Percentiles rank a stretch among this genome's conserved stretches.
Conservation (phyloP, 1,139 yeast genomes). For the Yamadazyma triangularis region DNA sequence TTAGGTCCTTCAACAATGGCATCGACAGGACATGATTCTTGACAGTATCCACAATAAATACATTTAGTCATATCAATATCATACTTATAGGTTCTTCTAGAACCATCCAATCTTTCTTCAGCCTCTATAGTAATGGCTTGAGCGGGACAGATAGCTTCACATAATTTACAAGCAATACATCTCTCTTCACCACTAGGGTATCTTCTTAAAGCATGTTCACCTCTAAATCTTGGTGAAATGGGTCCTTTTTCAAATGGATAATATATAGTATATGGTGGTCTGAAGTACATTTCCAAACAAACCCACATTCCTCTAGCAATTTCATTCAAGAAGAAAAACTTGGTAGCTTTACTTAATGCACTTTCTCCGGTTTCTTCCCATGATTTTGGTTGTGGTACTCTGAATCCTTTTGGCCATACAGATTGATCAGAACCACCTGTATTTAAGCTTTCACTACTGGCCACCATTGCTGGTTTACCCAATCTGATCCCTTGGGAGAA, state of each 20-base stretch:
- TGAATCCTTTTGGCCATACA: constrained; percentile 68
- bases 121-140: constrained; percentile 93
- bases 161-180: constrained; percentile 83
- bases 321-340: constrained; percentile 74
- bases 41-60: constrained; percentile 91
- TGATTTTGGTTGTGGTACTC: constrained; percentile 67
- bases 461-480: constrained; percentile 25
- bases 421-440: constrained; percentile 45
- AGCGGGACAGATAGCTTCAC: constrained; percentile 93
- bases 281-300: constrained; percentile 81
- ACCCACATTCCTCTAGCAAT: constrained; percentile 91
- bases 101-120: constrained; percentile 86
- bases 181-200: constrained; percentile 92
- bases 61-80: constrained; percentile 95
- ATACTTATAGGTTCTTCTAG: constrained; percentile 84
- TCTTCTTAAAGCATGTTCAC: constrained; percentile 88
- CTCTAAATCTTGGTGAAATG: constrained; percentile 84
- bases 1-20: constrained; percentile 92
- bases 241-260: constrained; percentile 93
- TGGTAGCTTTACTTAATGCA: constrained; percentile 80
- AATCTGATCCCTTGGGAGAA: constrained; percentile 15
- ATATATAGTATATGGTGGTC: constrained; percentile 85
- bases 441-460: constrained; percentile 35
- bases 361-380: constrained; percentile 83
- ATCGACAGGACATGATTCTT: constrained; percentile 91